Evolutionary conservation across 2,329 filamentous ascomycete species (phyloP).

Genomic region (Xylaria sp.): DNA sequence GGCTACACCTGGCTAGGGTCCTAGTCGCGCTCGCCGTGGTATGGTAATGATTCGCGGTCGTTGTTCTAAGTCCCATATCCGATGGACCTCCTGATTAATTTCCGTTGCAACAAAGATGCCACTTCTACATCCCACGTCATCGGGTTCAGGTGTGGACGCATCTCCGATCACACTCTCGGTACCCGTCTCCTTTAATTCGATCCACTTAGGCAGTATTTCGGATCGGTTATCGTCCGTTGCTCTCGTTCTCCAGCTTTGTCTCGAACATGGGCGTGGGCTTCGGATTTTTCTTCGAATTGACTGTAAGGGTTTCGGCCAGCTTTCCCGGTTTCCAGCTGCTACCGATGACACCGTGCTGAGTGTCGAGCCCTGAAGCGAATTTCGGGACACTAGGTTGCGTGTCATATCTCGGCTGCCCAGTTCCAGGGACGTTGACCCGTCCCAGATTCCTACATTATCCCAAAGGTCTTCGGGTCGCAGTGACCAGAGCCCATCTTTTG

Average conservation of each 20-base stretch:
- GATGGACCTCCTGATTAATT: conserved; percentile 20
- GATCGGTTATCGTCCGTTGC: neutral
- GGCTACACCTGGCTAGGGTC: neutral
- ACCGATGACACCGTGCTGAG: neutral
- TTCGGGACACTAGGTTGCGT: neutral
- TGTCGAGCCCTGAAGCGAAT: neutral
- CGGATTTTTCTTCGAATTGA: conserved; percentile 1
- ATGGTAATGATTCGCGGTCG: conserved; percentile 34
- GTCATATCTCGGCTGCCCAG: neutral
- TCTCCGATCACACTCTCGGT: neutral
- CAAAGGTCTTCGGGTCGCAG: neutral
- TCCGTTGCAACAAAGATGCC: conserved; percentile 32
- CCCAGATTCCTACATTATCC: neutral
- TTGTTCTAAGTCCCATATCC: neutral
- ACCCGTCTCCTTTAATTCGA: conserved; percentile 25
- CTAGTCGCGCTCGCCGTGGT: conserved; percentile 23
- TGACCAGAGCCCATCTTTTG: neutral
- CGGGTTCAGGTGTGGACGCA: conserved; percentile 9
- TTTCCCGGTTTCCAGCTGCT: conserved; percentile 6
- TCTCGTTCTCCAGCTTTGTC: neutral
- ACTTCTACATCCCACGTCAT: conserved; percentile 4
- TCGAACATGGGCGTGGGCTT: conserved; percentile 16
- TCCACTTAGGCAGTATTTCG: conserved; percentile 18
- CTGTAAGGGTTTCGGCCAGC: neutral
- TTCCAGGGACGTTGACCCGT: neutral